A percentile compares a stretch with the other conserved stretches of the same genome.
Conservation (phyloP, 805 yeast genomes). For the Cyberlindnera suaveolens region DNA sequence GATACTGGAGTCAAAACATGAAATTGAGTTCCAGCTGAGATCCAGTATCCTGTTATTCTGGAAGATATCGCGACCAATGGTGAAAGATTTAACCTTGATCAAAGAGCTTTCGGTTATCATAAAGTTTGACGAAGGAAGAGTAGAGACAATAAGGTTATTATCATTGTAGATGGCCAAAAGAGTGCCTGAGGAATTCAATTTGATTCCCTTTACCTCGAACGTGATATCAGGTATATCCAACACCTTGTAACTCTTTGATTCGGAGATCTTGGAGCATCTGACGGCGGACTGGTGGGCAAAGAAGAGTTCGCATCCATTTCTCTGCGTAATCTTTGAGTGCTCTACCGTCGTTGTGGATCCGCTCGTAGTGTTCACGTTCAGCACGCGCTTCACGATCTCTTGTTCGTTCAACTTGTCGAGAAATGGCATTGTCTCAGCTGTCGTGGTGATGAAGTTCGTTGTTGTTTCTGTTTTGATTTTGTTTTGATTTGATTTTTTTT, state of each 20-base stretch:
- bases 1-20: slow-evolving; percentile 37
- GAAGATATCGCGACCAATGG: slow-evolving; percentile 24
- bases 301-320: slow-evolving; percentile 16
- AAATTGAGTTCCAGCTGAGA: slow-evolving; percentile 39
- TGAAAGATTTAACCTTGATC: slow-evolving; percentile 16
- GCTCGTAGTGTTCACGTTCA: neutral
- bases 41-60: slow-evolving; percentile 28
- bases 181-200: slow-evolving; percentile 35
- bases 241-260: slow-evolving; percentile 6
- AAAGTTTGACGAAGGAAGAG: slow-evolving; percentile 25
- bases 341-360: neutral
- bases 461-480: neutral
- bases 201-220: slow-evolving; percentile 29
- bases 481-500: neutral
- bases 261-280: slow-evolving; percentile 11
- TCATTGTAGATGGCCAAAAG: slow-evolving; percentile 37
- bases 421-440: slow-evolving; percentile 5
- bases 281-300: slow-evolving; percentile 13
- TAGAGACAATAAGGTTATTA: slow-evolving; percentile 23
- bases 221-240: slow-evolving; percentile 14
- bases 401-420: slow-evolving; percentile 5
- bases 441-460: neutral
- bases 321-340: slow-evolving; percentile 14
- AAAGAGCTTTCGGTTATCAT: slow-evolving; percentile 1
- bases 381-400: slow-evolving; percentile 5